Percentiles rank a stretch among this genome's conserved stretches.
These are phyloP conservation scores for Fusarium sp. DNA, from an alignment of 2,329 filamentous ascomycete species.

Conservation along the genomic window DNA sequence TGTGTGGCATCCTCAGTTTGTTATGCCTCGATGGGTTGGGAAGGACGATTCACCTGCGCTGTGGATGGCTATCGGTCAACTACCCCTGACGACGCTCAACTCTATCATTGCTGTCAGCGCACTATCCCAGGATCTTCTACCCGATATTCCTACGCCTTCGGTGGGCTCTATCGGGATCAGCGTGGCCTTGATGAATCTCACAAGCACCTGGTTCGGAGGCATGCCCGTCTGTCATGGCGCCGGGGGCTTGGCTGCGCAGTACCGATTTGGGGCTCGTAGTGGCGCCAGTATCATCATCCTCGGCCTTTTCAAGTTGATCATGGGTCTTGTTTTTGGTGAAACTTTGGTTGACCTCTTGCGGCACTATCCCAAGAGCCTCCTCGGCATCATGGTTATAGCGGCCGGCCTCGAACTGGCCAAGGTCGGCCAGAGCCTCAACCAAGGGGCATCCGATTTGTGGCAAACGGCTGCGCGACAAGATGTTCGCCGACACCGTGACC, in stretches of 20 bases:
- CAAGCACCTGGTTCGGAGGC: constrained; percentile 88
- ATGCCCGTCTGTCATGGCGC: constrained; percentile 97
- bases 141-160: constrained; percentile 69
- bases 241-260: constrained; percentile 88
- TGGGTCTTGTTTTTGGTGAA: constrained; percentile 79
- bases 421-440: constrained; percentile 83
- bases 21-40: constrained; percentile 48
- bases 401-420: constrained; percentile 87
- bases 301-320: constrained; percentile 74
- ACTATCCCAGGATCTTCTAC: constrained; percentile 78
- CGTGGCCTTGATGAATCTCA: constrained; percentile 82
- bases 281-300: constrained; percentile 84
- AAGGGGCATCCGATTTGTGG: constrained; percentile 70
- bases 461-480: constrained; percentile 53
- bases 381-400: constrained; percentile 89
- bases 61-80: constrained; percentile 78
- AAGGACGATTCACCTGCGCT: constrained; percentile 47
- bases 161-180: constrained; percentile 82
- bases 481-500: constrained; percentile 56
- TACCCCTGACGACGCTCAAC: constrained; percentile 91
- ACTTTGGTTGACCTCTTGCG: constrained; percentile 74
- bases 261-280: constrained; percentile 88
- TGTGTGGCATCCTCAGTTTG: constrained; percentile 66
- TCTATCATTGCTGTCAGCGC: constrained; percentile 88
- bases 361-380: constrained; percentile 75